Evolutionary conservation across 768 basidiomycete genomes (phyloP).

Genomic region (Collybiopsis confluens): DNA sequence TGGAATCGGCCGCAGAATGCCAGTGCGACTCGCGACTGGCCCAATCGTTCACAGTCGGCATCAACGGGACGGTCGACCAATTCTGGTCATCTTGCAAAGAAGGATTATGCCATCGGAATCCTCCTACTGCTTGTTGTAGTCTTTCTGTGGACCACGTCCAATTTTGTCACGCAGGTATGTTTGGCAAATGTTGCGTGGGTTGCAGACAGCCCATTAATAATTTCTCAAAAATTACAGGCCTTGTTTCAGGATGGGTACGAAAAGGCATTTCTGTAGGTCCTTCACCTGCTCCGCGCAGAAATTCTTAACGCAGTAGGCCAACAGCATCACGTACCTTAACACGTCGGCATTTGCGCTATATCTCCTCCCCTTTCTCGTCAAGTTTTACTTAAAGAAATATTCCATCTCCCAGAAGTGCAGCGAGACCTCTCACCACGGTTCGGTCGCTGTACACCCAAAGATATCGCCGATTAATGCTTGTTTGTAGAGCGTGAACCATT

Average conservation of each 20-base stretch:
- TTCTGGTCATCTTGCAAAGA: background rate
- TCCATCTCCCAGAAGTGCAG: background rate
- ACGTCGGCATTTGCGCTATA: slow-evolving; percentile 87
- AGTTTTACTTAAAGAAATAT: background rate
- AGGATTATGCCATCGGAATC: slow-evolving; percentile 42
- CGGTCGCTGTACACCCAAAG: background rate
- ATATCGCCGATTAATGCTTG: no score
- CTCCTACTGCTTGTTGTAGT: slow-evolving; percentile 71
- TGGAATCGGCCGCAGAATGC: no score
- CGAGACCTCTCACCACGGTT: background rate
- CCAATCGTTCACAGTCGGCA: slow-evolving; percentile 5
- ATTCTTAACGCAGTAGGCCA: background rate
- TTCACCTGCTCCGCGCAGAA: slow-evolving; percentile 18
- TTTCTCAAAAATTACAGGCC: slow-evolving; percentile 27
- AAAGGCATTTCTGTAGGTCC: slow-evolving; percentile 78
- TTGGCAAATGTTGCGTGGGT: slow-evolving; percentile 6
- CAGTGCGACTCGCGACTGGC: no score
- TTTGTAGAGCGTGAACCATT: slow-evolving; percentile 24
- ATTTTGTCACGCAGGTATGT: slow-evolving; percentile 78
- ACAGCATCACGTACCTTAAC: slow-evolving; percentile 83
- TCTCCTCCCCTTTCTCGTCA: slow-evolving; percentile 52
- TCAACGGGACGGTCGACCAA: background rate
- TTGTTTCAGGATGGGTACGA: slow-evolving; percentile 63
- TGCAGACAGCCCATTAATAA: slow-evolving; percentile 9
- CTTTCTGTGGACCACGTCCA: slow-evolving; percentile 83